phyloP scores from a whole-genome alignment of 2,329 filamentous ascomycete species.

The Sarocladium oryzae region DNA sequence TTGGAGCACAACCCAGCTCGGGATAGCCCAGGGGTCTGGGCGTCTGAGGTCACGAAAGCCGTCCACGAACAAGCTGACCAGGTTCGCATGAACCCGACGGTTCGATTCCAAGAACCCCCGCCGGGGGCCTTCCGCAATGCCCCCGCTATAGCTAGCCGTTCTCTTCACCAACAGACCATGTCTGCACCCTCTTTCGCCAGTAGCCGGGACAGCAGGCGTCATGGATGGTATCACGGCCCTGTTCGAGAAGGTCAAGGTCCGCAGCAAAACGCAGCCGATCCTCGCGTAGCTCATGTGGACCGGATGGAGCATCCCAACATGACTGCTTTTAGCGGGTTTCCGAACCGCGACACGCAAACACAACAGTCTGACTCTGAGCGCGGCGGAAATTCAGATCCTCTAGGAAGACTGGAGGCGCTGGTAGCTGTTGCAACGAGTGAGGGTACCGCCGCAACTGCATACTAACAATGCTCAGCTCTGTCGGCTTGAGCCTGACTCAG shows the following conservation, averaged over 20 bases:
- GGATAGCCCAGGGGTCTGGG: conserved; percentile 48
- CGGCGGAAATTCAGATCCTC: conserved; percentile 22
- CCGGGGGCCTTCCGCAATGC: conserved; percentile 24
- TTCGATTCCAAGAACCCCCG: conserved; percentile 46
- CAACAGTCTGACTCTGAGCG: conserved; percentile 18
- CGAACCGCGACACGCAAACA: conserved; percentile 25
- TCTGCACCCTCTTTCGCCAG: conserved; percentile 52
- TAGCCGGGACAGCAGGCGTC: conserved; percentile 56
- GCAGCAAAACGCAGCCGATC: conserved; percentile 21
- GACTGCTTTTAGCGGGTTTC: conserved; percentile 44
- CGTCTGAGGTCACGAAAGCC: conserved; percentile 48
- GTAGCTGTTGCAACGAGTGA: conserved; percentile 40
- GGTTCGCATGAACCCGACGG: conserved; percentile 37
- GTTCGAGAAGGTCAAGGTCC: conserved; percentile 31
- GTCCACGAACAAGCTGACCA: conserved; percentile 50
- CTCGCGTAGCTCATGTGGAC: conserved; percentile 40
- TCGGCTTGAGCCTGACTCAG: too few species aligned
- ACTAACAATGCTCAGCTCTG: conserved; percentile 22
- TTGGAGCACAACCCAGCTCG: conserved; percentile 48
- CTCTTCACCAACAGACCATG: conserved; percentile 50
- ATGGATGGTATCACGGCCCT: conserved; percentile 65
- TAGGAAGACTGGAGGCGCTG: conserved; percentile 34
- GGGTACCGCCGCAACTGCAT: conserved; percentile 35
- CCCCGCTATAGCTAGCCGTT: conserved; percentile 22
- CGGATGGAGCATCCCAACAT: conserved; percentile 54